A percentile compares a stretch with the other conserved stretches of the same genome.
Evolutionary conservation across 176 grass and related monocot species (phyloP).

Genomic region (Otatea glauca): DNA sequence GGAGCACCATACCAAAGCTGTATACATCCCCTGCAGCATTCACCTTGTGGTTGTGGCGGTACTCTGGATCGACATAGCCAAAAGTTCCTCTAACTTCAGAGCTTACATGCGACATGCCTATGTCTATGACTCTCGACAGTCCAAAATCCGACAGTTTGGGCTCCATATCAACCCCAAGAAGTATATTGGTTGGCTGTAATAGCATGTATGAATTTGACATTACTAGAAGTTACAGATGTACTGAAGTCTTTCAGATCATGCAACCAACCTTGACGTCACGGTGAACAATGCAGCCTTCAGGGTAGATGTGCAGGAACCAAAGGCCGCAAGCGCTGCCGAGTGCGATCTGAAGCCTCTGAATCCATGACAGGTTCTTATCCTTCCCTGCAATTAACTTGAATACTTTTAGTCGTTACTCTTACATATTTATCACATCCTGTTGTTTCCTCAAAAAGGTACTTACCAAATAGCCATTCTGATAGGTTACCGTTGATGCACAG

Average conservation of each 20-base stretch:
- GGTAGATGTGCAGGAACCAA: conserved; percentile 78
- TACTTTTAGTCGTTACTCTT: background rate
- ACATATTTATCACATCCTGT: background rate
- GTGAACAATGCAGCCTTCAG: conserved; percentile 79
- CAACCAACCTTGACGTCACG: conserved; percentile 72
- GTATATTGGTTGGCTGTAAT: conserved; percentile 73
- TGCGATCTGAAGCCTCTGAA: conserved; percentile 67
- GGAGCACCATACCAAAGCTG: conserved; percentile 73
- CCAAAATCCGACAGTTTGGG: conserved; percentile 72
- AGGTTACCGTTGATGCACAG: conserved; percentile 69
- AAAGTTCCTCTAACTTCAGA: conserved; percentile 82
- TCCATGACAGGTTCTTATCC: conserved; percentile 65
- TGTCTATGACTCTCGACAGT: conserved; percentile 61
- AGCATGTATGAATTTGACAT: background rate
- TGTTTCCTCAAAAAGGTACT: conserved; percentile 12
- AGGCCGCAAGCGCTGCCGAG: conserved; percentile 68
- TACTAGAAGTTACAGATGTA: conserved; percentile 26
- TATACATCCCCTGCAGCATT: conserved; percentile 76
- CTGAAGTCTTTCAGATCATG: conserved; percentile 9
- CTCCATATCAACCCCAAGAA: conserved; percentile 66
- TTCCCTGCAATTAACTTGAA: conserved; percentile 55
- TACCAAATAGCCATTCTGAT: conserved; percentile 82
- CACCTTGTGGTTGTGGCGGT: conserved; percentile 70
- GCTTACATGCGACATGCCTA: conserved; percentile 59
- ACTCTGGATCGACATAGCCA: conserved; percentile 76